A percentile compares a stretch with the other conserved stretches of the same genome.
These are phyloP conservation scores for Talaromyces ruber DNA, from an alignment of 495 filamentous ascomycete genomes.

Conservation along the genomic window DNA sequence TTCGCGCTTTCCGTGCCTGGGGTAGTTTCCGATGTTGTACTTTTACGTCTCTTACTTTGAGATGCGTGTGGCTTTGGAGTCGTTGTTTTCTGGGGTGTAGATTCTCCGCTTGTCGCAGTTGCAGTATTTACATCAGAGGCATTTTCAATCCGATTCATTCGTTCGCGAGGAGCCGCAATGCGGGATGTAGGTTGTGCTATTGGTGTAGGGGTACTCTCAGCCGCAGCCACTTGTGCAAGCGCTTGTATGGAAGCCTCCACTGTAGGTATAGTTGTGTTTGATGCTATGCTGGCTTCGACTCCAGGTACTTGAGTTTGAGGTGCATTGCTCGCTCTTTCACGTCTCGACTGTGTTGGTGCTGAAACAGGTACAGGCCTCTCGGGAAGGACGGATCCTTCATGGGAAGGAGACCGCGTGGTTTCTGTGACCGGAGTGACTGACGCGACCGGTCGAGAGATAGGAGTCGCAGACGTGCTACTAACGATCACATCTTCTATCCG, in stretches of 20 bases:
- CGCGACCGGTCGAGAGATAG: not conserved
- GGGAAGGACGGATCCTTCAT: not conserved
- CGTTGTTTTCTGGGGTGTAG: not conserved
- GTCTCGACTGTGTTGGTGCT: not conserved
- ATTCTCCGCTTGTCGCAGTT: not conserved
- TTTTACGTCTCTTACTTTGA: not conserved
- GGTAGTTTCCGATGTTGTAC: not conserved
- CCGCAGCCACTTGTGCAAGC: not conserved
- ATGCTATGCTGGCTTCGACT: not conserved
- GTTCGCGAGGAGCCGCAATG: not conserved
- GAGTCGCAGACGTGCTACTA: not conserved
- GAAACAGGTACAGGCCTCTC: not conserved
- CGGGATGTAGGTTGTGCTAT: not conserved
- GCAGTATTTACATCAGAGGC: not conserved
- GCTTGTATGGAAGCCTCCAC: not conserved
- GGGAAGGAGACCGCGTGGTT: not conserved
- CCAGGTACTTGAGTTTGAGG: not conserved
- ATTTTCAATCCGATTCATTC: not conserved
- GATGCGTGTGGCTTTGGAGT: not conserved
- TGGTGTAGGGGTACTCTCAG: not conserved
- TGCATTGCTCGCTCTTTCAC: not conserved
- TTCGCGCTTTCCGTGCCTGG: constrained; percentile 13
- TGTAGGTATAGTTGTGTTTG: not conserved
- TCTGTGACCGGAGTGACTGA: not conserved
- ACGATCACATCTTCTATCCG: not conserved